Evolutionary conservation across 1,139 yeast species (phyloP).

Genomic region (Hyphopichia fennica): DNA sequence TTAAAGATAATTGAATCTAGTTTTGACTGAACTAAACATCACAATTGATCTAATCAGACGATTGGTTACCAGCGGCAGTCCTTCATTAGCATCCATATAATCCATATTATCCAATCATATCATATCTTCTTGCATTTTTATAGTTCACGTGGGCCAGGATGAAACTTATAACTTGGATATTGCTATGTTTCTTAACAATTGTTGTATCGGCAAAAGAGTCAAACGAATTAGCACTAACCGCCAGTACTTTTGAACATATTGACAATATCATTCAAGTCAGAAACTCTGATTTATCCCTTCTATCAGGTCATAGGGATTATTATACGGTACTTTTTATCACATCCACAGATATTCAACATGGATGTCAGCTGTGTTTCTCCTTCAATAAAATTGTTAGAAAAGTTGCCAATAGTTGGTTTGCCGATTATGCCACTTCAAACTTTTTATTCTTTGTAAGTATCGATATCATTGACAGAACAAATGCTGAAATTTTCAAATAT

Average conservation of each 20-base stretch:
- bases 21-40: too few relatives aligned
- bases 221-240: conserved; percentile 7
- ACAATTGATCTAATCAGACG: too few relatives aligned
- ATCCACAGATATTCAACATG: conserved; percentile 33
- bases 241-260: conserved; percentile 14
- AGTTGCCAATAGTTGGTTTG: conserved; percentile 45
- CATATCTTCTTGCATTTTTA: too few relatives aligned
- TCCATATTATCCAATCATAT: too few relatives aligned
- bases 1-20: too few relatives aligned
- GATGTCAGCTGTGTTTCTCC: conserved; percentile 28
- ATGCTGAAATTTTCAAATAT: conserved; percentile 33
- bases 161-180: too few relatives aligned
- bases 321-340: conserved; percentile 37
- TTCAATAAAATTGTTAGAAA: conserved; percentile 24
- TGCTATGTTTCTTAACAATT: not conserved
- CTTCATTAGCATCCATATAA: too few relatives aligned
- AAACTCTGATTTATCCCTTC: conserved; percentile 28
- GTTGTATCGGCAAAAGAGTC: not conserved
- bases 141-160: too few relatives aligned
- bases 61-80: too few relatives aligned
- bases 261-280: conserved; percentile 28
- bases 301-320: conserved; percentile 39
- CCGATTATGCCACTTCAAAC: conserved; percentile 38
- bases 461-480: conserved; percentile 47
- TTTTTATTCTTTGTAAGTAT: conserved; percentile 48